A percentile compares a stretch with the other conserved stretches of the same genome.
These are phyloP conservation scores for Ganoderma lucidum DNA, from an alignment of 1,284 basidiomycete genomes.

Conservation along the genomic window DNA sequence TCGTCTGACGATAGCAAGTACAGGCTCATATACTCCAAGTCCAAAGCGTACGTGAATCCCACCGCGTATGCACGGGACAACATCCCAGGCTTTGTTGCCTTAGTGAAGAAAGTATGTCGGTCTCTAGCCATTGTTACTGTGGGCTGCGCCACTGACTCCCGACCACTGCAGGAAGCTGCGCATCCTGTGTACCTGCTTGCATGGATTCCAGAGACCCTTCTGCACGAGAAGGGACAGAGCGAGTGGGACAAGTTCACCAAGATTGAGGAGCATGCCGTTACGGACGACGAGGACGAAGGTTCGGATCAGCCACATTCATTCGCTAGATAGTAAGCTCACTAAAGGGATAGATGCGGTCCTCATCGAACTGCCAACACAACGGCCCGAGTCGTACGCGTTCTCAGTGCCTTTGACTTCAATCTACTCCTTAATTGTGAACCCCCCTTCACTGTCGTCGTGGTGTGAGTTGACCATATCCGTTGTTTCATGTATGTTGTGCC, in stretches of 20 bases:
- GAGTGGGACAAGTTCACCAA: slow-evolving; percentile 90
- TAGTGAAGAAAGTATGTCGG: slow-evolving; percentile 80
- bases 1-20: slow-evolving; percentile 65
- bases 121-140: neutral
- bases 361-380: slow-evolving; percentile 77
- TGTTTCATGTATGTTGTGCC: slow-evolving; percentile 9
- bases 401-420: slow-evolving; percentile 90
- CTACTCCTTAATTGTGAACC: slow-evolving; percentile 89
- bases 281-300: slow-evolving; percentile 80
- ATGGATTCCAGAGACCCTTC: slow-evolving; percentile 85
- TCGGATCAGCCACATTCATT: slow-evolving; percentile 28
- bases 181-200: slow-evolving; percentile 81
- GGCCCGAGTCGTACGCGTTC: slow-evolving; percentile 93
- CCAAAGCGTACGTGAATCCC: slow-evolving; percentile 94
- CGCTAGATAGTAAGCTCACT: slow-evolving; percentile 13
- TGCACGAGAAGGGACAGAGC: slow-evolving; percentile 76
- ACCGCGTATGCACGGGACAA: slow-evolving; percentile 93
- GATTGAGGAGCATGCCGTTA: slow-evolving; percentile 71
- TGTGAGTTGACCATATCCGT: slow-evolving; percentile 59
- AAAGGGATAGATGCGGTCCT: slow-evolving; percentile 70
- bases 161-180: slow-evolving; percentile 63
- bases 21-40: slow-evolving; percentile 86
- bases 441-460: slow-evolving; percentile 89
- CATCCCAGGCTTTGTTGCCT: slow-evolving; percentile 89
- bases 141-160: slow-evolving; percentile 4